phyloP scores from a whole-genome alignment of 1,139 yeast species.

The Suhomyces terraborum region DNA sequence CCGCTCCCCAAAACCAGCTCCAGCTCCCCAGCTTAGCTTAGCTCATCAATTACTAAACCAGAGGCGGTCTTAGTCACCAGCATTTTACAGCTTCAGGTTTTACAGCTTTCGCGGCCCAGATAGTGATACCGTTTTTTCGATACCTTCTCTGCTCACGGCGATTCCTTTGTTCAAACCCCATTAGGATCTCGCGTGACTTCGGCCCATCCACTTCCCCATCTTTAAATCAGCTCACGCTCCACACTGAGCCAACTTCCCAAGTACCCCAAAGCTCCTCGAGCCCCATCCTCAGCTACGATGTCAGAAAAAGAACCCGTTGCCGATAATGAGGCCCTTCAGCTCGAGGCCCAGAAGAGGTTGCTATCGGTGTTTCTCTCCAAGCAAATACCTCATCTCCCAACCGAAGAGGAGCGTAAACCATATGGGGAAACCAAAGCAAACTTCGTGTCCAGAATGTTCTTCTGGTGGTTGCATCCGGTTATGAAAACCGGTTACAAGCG shows the following conservation, averaged over 20 bases:
- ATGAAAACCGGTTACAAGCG: slow-evolving; percentile 53
- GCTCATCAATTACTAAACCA: too few relatives aligned
- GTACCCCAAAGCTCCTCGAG: neutral
- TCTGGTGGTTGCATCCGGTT: slow-evolving; percentile 54
- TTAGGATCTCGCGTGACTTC: too few relatives aligned
- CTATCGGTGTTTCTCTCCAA: slow-evolving; percentile 35
- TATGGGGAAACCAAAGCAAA: slow-evolving; percentile 41
- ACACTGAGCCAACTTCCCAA: neutral
- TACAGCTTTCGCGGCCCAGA: too few relatives aligned
- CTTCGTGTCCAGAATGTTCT: slow-evolving; percentile 41
- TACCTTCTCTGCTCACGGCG: too few relatives aligned
- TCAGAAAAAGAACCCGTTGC: slow-evolving; percentile 3
- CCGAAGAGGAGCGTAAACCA: slow-evolving; percentile 39
- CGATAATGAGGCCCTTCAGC: slow-evolving; percentile 4
- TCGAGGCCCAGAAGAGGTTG: slow-evolving; percentile 30
- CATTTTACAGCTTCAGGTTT: too few relatives aligned
- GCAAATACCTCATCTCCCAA: slow-evolving; percentile 40
- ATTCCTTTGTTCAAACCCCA: too few relatives aligned
- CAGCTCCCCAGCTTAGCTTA: too few relatives aligned
- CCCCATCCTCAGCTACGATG: neutral
- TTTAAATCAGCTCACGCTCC: too few relatives aligned
- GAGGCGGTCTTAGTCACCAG: too few relatives aligned
- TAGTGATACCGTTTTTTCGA: too few relatives aligned
- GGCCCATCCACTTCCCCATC: too few relatives aligned
- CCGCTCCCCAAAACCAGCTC: too few relatives aligned